These are phyloP conservation scores for Rosellinia necatrix DNA, from an alignment of 2,329 filamentous ascomycete genomes.

Conservation along the genomic window DNA sequence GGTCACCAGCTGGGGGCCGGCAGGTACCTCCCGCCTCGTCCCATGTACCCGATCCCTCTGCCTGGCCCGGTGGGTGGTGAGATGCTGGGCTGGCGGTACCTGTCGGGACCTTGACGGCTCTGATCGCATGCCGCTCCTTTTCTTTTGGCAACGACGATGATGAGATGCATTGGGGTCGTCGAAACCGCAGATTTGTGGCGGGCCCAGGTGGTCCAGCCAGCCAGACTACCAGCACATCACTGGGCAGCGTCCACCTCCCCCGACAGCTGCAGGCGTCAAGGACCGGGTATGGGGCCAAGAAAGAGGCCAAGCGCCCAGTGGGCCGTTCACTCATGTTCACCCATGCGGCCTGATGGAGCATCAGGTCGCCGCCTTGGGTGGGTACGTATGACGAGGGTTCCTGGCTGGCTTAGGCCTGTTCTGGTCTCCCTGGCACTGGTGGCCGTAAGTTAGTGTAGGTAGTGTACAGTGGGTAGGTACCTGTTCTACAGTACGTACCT, in stretches of 20 bases:
- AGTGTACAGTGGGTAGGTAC: no score
- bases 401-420: slow-evolving; percentile 19
- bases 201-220: slow-evolving; percentile 27
- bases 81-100: slow-evolving; percentile 5
- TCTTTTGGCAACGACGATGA: slow-evolving; percentile 27
- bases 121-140: slow-evolving; percentile 26
- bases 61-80: background rate
- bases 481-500: no score
- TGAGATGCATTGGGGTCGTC: slow-evolving; percentile 26
- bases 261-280: slow-evolving; percentile 24
- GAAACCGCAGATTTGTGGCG: slow-evolving; percentile 29
- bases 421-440: no score
- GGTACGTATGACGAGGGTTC: slow-evolving; percentile 27
- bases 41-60: slow-evolving; percentile 19
- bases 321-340: slow-evolving; percentile 25
- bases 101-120: slow-evolving; percentile 22
- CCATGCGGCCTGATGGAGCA: slow-evolving; percentile 28
- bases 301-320: slow-evolving; percentile 27
- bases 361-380: slow-evolving; percentile 25
- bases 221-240: slow-evolving; percentile 23
- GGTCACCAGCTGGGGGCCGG: slow-evolving; percentile 33
- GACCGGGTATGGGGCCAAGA: slow-evolving; percentile 24
- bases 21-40: slow-evolving; percentile 18
- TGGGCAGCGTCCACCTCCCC: slow-evolving; percentile 21
- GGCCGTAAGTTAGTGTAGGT: no score